Percentiles rank a stretch among this genome's conserved stretches.
Conservation (phyloP, 2,329 filamentous ascomycete genomes). For the Teratosphaeria viscida region DNA sequence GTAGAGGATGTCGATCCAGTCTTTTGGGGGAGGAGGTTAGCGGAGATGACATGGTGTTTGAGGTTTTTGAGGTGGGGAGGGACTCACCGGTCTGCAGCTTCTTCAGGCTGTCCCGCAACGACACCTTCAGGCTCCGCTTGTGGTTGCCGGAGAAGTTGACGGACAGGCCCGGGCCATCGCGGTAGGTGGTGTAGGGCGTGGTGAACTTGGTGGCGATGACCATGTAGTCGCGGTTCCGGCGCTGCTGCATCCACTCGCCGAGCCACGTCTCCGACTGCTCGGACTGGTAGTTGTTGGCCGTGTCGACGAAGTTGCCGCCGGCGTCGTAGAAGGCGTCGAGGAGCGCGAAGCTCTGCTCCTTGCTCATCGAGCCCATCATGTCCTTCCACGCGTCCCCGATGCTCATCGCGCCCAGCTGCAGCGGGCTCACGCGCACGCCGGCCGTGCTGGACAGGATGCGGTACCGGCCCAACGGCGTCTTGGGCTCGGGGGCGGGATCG, state of each 20-base stretch:
- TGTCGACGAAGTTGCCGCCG: conserved; percentile 29
- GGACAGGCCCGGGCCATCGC: conserved; percentile 42
- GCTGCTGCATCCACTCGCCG: conserved; percentile 34
- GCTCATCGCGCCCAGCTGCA: conserved; percentile 52
- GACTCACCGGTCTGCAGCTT: conserved; percentile 46
- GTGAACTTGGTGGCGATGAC: conserved; percentile 32
- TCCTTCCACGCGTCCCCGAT: conserved; percentile 50
- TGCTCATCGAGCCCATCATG: conserved; percentile 52
- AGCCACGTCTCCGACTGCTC: conserved; percentile 34
- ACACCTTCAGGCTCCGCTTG: conserved; percentile 50
- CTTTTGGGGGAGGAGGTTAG: conserved; percentile 5
- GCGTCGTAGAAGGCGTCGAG: conserved; percentile 25
- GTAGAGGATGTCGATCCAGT: conserved; percentile 53
- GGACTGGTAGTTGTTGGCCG: conserved; percentile 27
- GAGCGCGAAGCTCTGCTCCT: conserved; percentile 24
- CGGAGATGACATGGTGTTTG: too few species aligned
- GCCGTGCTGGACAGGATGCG: conserved; percentile 42
- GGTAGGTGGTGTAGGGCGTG: conserved; percentile 18
- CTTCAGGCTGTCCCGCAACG: conserved; percentile 23
- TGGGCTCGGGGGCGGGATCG: conserved; percentile 27
- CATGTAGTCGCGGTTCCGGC: conserved; percentile 30
- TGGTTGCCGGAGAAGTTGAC: conserved; percentile 53
- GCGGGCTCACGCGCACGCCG: conserved; percentile 35
- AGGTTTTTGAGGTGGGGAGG: too few species aligned
- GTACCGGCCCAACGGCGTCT: conserved; percentile 48